A percentile compares a stretch with the other conserved stretches of the same genome.
These are phyloP conservation scores for Carpinus fangiana DNA, from an alignment of 306 rosid genomes.

Conservation along the genomic window DNA sequence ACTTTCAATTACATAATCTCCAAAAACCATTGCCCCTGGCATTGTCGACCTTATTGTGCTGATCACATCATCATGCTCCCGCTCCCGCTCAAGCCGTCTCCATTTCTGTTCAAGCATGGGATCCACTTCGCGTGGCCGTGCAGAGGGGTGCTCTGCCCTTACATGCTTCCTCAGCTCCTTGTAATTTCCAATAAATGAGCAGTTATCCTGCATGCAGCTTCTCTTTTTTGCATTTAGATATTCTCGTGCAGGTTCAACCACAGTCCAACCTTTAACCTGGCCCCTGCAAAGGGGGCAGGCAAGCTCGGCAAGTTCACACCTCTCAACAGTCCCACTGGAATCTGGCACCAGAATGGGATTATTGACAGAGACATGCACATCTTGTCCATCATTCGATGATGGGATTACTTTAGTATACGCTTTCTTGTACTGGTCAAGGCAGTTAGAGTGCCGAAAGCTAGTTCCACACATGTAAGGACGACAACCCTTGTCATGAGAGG, in stretches of 20 bases:
- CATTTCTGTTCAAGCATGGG: constrained; percentile 87
- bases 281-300: constrained; percentile 83
- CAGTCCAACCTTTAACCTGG: constrained; percentile 98
- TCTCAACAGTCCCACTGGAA: constrained; percentile 41
- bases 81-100: constrained; percentile 95
- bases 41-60: constrained; percentile 87
- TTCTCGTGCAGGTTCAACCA: constrained; percentile 87
- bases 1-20: constrained; percentile 91
- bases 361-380: constrained; percentile 37
- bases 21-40: constrained; percentile 92
- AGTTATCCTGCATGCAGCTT: constrained; percentile 88
- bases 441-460: constrained; percentile 71
- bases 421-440: constrained; percentile 93
- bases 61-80: constrained; percentile 89
- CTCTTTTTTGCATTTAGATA: constrained; percentile 81
- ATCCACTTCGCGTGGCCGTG: constrained; percentile 84
- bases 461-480: constrained; percentile 96
- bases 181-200: constrained; percentile 81
- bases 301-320: constrained; percentile 55
- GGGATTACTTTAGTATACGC: constrained; percentile 60
- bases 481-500: constrained; percentile 80
- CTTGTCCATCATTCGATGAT: constrained; percentile 44
- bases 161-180: constrained; percentile 89
- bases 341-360: constrained; percentile 44
- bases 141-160: constrained; percentile 75